Conservation (phyloP, 78 protist genomes). For the Isochrysis galbana region DNA sequence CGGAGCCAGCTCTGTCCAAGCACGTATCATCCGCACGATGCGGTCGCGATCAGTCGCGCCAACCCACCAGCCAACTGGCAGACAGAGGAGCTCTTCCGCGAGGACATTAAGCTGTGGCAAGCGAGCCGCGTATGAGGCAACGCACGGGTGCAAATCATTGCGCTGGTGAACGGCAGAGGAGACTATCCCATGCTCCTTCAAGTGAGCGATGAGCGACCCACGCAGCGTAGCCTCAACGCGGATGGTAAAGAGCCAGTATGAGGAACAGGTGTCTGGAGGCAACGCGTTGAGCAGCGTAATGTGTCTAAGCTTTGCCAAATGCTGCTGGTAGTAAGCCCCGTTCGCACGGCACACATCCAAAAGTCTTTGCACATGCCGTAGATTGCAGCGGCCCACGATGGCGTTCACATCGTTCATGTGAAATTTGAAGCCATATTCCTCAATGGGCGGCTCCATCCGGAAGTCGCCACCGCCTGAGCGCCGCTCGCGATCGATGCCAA, state of each 20-base stretch:
- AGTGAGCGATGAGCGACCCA: neutral
- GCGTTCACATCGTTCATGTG: conserved; percentile 16
- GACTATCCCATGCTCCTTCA: neutral
- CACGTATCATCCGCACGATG: neutral
- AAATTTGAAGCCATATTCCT: neutral
- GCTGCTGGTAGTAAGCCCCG: neutral
- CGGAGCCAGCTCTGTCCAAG: neutral
- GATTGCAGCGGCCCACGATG: neutral
- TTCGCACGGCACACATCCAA: neutral
- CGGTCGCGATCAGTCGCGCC: neutral
- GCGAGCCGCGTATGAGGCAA: neutral
- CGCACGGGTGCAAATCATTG: neutral
- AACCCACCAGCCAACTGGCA: conserved; percentile 7
- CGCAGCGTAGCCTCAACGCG: neutral
- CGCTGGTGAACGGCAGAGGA: conserved; percentile 9
- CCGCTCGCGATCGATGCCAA: neutral
- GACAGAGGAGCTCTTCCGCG: neutral
- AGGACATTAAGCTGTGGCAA: neutral
- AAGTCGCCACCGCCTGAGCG: neutral
- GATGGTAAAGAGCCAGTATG: neutral
- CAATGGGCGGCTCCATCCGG: neutral
- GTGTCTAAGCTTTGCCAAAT: neutral
- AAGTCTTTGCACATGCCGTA: neutral
- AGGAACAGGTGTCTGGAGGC: neutral
- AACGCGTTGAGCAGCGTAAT: neutral